These are phyloP conservation scores for Terfezia boudieri DNA, from an alignment of 495 filamentous ascomycete genomes.

Conservation along the genomic window DNA sequence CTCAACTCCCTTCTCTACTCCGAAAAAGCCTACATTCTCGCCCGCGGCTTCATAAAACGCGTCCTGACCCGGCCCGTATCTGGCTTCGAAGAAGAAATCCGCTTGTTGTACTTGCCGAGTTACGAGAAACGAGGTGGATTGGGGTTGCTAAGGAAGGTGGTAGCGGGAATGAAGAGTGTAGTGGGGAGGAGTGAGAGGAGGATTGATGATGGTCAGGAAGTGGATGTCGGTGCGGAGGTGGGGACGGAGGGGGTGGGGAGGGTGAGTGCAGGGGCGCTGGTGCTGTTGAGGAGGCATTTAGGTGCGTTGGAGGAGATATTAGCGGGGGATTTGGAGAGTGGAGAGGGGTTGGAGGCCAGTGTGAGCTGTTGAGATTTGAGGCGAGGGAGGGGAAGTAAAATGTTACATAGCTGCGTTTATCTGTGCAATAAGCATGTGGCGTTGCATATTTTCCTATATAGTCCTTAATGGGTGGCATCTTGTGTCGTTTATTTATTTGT, in stretches of 20 bases:
- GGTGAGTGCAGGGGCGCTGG: constrained; percentile 21
- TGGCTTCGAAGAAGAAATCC: constrained; percentile 28
- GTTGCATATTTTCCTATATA: too few species aligned
- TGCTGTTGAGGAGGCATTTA: constrained; percentile 23
- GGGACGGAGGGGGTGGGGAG: constrained; percentile 6
- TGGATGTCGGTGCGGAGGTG: not conserved
- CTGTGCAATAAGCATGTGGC: too few species aligned
- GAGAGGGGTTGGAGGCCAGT: too few species aligned
- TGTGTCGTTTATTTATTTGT: too few species aligned
- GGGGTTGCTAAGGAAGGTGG: not conserved
- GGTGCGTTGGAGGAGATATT: constrained; percentile 20
- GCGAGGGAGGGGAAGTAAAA: too few species aligned
- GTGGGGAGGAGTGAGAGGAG: constrained; percentile 7
- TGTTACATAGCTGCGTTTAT: too few species aligned
- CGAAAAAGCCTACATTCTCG: constrained; percentile 32
- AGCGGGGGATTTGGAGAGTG: not conserved
- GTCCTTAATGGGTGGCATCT: too few species aligned
- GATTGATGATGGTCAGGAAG: constrained; percentile 5
- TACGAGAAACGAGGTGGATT: not conserved
- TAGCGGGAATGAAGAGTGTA: constrained; percentile 9
- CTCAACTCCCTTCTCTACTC: constrained; percentile 30
- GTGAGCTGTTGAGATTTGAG: too few species aligned
- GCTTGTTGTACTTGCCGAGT: constrained; percentile 28
- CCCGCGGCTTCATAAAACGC: constrained; percentile 30
- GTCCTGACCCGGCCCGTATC: constrained; percentile 23